These are phyloP conservation scores for Lentinus brumalis DNA, from an alignment of 768 basidiomycete genomes.

Conservation along the genomic window DNA sequence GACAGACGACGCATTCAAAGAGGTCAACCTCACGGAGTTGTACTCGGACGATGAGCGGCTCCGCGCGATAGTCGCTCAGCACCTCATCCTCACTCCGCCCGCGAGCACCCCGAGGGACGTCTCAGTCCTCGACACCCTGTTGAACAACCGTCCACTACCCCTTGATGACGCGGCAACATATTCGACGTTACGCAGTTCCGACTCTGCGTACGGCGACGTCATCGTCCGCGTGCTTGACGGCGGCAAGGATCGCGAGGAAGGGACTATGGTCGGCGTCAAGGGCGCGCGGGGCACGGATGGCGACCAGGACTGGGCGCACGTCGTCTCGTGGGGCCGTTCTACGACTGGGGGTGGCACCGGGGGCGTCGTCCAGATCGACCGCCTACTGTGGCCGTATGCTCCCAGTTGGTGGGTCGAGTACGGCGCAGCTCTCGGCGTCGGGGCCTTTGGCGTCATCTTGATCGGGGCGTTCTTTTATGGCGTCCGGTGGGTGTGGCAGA, in stretches of 20 bases:
- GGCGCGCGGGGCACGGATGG: slow-evolving; percentile 69
- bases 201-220: slow-evolving; percentile 70
- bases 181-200: slow-evolving; percentile 70
- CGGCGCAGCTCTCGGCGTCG: slow-evolving; percentile 67
- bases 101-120: slow-evolving; percentile 27
- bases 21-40: slow-evolving; percentile 76
- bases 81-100: slow-evolving; percentile 60
- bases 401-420: slow-evolving; percentile 85
- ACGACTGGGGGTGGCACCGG: slow-evolving; percentile 74
- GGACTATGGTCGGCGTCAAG: slow-evolving; percentile 69
- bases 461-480: slow-evolving; percentile 75
- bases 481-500: slow-evolving; percentile 69
- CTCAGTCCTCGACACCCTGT: slow-evolving; percentile 38
- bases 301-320: slow-evolving; percentile 61
- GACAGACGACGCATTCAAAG: slow-evolving; percentile 88
- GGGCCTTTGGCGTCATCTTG: slow-evolving; percentile 54
- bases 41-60: slow-evolving; percentile 58
- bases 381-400: slow-evolving; percentile 79
- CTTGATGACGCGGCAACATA: slow-evolving; percentile 75
- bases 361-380: slow-evolving; percentile 88
- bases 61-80: slow-evolving; percentile 69
- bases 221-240: slow-evolving; percentile 65
- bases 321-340: slow-evolving; percentile 75
- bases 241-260: slow-evolving; percentile 34
- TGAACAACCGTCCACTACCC: slow-evolving; percentile 72